These are phyloP conservation scores for Microbotryum violaceum DNA, from an alignment of 1,284 basidiomycete species.

Conservation along the genomic window DNA sequence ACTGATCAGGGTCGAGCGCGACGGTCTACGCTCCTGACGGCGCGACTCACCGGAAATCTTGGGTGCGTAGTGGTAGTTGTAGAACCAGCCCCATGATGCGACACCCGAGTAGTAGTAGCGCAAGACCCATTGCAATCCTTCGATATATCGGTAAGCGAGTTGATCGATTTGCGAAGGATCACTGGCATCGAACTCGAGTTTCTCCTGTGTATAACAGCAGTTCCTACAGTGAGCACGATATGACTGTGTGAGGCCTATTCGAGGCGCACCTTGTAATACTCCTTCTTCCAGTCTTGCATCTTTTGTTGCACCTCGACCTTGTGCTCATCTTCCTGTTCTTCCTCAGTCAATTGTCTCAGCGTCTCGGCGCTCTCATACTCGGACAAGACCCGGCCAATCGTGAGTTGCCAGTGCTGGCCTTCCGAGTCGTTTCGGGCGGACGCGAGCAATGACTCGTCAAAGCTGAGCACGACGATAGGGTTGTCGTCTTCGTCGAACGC, in stretches of 20 bases:
- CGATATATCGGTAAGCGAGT: conserved; percentile 72
- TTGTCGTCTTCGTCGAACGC: conserved; percentile 77
- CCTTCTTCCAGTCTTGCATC: conserved; percentile 85
- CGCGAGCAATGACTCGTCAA: conserved; percentile 42
- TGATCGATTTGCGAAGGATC: conserved; percentile 55
- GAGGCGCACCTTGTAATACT: conserved; percentile 70
- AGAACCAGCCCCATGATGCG: conserved; percentile 98
- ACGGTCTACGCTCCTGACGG: background rate
- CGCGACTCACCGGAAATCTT: conserved; percentile 68
- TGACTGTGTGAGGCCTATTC: no score
- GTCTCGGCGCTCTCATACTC: conserved; percentile 84
- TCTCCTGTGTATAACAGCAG: conserved; percentile 44
- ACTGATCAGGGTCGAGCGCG: background rate
- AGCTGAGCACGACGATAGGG: conserved; percentile 46
- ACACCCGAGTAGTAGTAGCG: conserved; percentile 97
- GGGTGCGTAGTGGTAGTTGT: conserved; percentile 94
- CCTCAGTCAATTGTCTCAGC: conserved; percentile 54
- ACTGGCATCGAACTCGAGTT: conserved; percentile 65
- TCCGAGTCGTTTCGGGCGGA: conserved; percentile 40
- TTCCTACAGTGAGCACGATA: background rate
- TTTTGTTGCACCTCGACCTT: conserved; percentile 66
- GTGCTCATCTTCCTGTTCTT: conserved; percentile 67
- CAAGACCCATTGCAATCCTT: conserved; percentile 98
- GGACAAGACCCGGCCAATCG: conserved; percentile 70
- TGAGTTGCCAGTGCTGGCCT: conserved; percentile 46